phyloP scores from a whole-genome alignment of 768 basidiomycete species.

The Termitomyces sp. region DNA sequence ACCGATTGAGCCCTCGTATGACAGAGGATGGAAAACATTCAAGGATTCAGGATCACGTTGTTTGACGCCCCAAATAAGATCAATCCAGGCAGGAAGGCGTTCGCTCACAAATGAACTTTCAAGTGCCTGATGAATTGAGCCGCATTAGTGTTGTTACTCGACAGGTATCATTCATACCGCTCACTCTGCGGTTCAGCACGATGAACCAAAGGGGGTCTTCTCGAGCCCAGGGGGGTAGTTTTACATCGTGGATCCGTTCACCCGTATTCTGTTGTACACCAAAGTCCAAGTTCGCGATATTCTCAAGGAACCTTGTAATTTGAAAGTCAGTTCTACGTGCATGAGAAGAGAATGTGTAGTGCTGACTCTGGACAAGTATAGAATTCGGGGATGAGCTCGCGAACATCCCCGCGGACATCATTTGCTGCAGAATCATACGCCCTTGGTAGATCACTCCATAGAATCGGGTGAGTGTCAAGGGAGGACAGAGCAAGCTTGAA shows the following conservation, averaged over 20 bases:
- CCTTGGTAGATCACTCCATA: slow-evolving; percentile 65
- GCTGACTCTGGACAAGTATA: slow-evolving; percentile 79
- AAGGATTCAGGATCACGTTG: slow-evolving; percentile 74
- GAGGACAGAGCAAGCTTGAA: background rate
- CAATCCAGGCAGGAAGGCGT: slow-evolving; percentile 86
- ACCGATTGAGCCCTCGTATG: slow-evolving; percentile 91
- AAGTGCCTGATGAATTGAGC: slow-evolving; percentile 53
- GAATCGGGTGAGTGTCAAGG: background rate
- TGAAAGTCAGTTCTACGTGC: background rate
- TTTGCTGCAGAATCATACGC: slow-evolving; percentile 83
- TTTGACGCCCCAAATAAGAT: slow-evolving; percentile 88
- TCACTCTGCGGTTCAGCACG: slow-evolving; percentile 69
- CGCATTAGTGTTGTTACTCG: background rate
- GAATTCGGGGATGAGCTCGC: slow-evolving; percentile 91
- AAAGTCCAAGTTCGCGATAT: slow-evolving; percentile 76
- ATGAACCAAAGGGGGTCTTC: slow-evolving; percentile 83
- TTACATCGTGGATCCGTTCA: slow-evolving; percentile 84
- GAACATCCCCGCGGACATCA: slow-evolving; percentile 88
- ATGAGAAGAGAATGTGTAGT: background rate
- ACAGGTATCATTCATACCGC: background rate
- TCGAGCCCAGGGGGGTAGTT: slow-evolving; percentile 88
- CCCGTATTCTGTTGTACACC: slow-evolving; percentile 71
- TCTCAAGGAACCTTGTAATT: slow-evolving; percentile 71
- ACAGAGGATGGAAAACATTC: slow-evolving; percentile 91
- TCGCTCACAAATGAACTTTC: slow-evolving; percentile 88